phyloP scores from a whole-genome alignment of 768 basidiomycete species.

The Gymnopilus junonius region DNA sequence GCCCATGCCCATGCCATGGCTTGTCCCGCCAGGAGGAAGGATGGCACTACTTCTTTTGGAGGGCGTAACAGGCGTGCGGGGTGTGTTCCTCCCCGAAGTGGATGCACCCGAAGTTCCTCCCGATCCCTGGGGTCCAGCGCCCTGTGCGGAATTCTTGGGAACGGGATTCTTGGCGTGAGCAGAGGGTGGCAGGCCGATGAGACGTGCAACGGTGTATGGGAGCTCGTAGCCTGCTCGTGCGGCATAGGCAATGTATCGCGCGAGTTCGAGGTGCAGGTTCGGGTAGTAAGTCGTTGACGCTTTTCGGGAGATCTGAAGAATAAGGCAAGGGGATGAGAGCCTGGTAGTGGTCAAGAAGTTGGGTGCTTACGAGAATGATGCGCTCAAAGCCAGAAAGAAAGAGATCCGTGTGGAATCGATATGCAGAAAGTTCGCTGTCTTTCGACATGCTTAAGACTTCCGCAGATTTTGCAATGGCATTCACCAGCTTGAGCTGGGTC shows the following conservation, averaged over 20 bases:
- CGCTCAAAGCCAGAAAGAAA: slow-evolving; percentile 93
- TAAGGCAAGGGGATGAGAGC: background rate
- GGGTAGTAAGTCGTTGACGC: slow-evolving; percentile 96
- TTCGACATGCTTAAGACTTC: slow-evolving; percentile 67
- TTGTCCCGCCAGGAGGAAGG: background rate
- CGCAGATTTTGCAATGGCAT: slow-evolving; percentile 70
- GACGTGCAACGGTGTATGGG: slow-evolving; percentile 79
- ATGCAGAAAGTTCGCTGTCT: slow-evolving; percentile 77
- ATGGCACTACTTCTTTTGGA: slow-evolving; percentile 7
- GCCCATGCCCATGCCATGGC: background rate
- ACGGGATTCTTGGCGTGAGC: slow-evolving; percentile 53
- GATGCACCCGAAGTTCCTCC: background rate
- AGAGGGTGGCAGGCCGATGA: slow-evolving; percentile 79
- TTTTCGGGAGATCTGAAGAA: slow-evolving; percentile 92
- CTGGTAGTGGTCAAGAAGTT: background rate
- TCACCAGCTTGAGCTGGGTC: slow-evolving; percentile 85
- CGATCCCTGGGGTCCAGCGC: background rate
- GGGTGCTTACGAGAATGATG: slow-evolving; percentile 73
- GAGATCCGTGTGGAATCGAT: slow-evolving; percentile 83
- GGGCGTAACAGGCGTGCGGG: slow-evolving; percentile 18
- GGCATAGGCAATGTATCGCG: slow-evolving; percentile 80
- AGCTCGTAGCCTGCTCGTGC: slow-evolving; percentile 71
- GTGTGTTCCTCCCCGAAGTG: slow-evolving; percentile 31
- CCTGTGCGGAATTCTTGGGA: slow-evolving; percentile 11
- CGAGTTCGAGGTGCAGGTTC: slow-evolving; percentile 90